Evolutionary conservation across 2,329 filamentous ascomycete genomes (phyloP).

Genomic region (Zymoseptoria tritici): DNA sequence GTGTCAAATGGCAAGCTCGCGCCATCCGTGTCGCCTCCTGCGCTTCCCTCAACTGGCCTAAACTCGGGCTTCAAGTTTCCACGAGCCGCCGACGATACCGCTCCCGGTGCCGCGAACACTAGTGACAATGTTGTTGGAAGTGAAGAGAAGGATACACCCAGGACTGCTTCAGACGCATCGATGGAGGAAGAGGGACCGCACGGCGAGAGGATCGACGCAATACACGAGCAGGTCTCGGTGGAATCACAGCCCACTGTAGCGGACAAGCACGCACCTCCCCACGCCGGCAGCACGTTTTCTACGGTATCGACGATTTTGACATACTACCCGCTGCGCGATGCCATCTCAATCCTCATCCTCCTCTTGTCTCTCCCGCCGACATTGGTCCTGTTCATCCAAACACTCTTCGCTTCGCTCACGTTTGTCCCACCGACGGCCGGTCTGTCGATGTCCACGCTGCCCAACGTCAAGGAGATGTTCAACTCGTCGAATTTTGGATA

Average conservation of each 20-base stretch:
- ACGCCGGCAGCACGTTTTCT: conserved; percentile 65
- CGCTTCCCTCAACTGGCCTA: conserved; percentile 33
- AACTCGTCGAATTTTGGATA: conserved; percentile 72
- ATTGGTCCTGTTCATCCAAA: conserved; percentile 80
- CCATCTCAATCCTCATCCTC: conserved; percentile 92
- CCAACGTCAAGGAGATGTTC: conserved; percentile 85
- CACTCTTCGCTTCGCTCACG: conserved; percentile 85
- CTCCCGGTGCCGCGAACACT: conserved; percentile 11
- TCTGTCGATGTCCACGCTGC: conserved; percentile 54
- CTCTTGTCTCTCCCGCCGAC: conserved; percentile 86
- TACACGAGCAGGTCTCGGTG: conserved; percentile 24
- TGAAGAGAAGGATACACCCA: conserved; percentile 27
- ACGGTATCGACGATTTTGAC: conserved; percentile 79
- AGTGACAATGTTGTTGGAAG: conserved; percentile 21
- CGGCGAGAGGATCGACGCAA: conserved; percentile 25
- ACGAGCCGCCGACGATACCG: conserved; percentile 21
- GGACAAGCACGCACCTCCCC: conserved; percentile 51
- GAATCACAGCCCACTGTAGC: conserved; percentile 14
- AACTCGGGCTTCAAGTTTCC: conserved; percentile 31
- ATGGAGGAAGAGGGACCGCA: conserved; percentile 30
- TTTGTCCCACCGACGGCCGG: conserved; percentile 75
- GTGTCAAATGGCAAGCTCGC: conserved; percentile 34
- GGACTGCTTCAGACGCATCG: conserved; percentile 38
- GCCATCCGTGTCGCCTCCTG: conserved; percentile 30
- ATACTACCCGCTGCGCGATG: conserved; percentile 86